Evolutionary conservation across 1,139 yeast genomes (phyloP).

Genomic region (Martiniozyma asiatica): DNA sequence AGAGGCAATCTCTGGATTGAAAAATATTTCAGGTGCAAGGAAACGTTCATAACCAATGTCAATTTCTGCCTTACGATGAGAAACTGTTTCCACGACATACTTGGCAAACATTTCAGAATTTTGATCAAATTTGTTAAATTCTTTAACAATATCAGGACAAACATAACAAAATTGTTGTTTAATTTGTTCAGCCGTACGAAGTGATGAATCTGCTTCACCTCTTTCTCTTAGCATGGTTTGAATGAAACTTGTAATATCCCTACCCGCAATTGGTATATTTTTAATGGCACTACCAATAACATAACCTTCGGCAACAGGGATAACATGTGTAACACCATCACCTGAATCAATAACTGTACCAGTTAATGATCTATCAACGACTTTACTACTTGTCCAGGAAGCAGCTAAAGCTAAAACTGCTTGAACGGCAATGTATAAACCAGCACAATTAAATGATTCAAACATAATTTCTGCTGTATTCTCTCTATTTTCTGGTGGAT

Average conservation of each 20-base stretch:
- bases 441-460: slow-evolving; percentile 97
- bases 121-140: slow-evolving; percentile 86
- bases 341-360: slow-evolving; percentile 98
- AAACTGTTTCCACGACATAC: slow-evolving; percentile 77
- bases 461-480: slow-evolving; percentile 98
- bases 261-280: slow-evolving; percentile 95
- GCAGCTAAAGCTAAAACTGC: slow-evolving; percentile 98
- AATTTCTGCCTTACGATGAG: slow-evolving; percentile 54
- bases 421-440: slow-evolving; percentile 94
- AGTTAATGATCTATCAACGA: slow-evolving; percentile 85
- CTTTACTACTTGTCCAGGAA: slow-evolving; percentile 96
- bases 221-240: slow-evolving; percentile 92
- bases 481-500: slow-evolving; percentile 98
- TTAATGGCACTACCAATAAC: slow-evolving; percentile 96
- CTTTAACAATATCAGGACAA: slow-evolving; percentile 94
- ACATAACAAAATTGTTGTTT: slow-evolving; percentile 96
- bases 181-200: slow-evolving; percentile 91
- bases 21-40: slow-evolving; percentile 96
- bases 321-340: slow-evolving; percentile 94
- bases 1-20: slow-evolving; percentile 94
- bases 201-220: slow-evolving; percentile 88
- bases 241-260: slow-evolving; percentile 90
- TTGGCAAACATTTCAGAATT: slow-evolving; percentile 92
- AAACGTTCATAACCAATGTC: slow-evolving; percentile 97
- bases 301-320: slow-evolving; percentile 98